Evolutionary conservation across 2,329 filamentous ascomycete genomes (phyloP), one percentile per base, ranked within the genome.

Genomic region (Clonostachys rosea): DNA sequence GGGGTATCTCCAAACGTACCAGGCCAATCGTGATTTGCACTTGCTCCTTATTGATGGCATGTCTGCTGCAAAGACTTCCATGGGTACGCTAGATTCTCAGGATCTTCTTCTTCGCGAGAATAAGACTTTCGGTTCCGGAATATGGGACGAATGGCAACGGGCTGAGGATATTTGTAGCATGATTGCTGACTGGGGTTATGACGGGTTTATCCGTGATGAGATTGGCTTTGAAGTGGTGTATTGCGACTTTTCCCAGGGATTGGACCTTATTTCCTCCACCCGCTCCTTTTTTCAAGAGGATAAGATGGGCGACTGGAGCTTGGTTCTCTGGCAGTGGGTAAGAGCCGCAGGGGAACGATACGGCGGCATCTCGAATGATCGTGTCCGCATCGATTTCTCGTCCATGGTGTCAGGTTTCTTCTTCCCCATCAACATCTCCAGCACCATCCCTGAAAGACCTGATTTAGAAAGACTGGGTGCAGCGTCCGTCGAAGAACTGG

Each of bases 41-140:
- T 67, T 89, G 4, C 65, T 90, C 4, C 87, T 89, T 56, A 60
- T 89, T 14, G 87, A 90, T 57, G 86, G 86, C 5, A 83, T 84
- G 70, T 78, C 79, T 3, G 86, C 83, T 0, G 86, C 74, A 2
- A 89, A 89, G 54, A 79, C 78, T 0, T 44, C 57, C 2, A 79
- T 83, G 57, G 86, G 86, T 5, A 87, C 84, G 0, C 69, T 89
- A 4, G 86, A 89, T 56, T 74, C 79, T 0, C 84, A 88, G 55
- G 85, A 89, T 55, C 58, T 74, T 2, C 57, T 89, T 1, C 69
- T 90, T 2, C 69, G 76, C 8, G 71, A 73, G 8, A 60, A 65
- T 10, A 55, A 52, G 30, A 56, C 48, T 2, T 41, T 42, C 8
- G 30, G 50, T 4, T 5, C 18, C 6, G 16, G 44, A 30, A 39